A percentile compares a stretch with the other conserved stretches of the same genome.
phyloP scores from a whole-genome alignment of 768 basidiomycete genomes.

The Xanthoconium stramineum region DNA sequence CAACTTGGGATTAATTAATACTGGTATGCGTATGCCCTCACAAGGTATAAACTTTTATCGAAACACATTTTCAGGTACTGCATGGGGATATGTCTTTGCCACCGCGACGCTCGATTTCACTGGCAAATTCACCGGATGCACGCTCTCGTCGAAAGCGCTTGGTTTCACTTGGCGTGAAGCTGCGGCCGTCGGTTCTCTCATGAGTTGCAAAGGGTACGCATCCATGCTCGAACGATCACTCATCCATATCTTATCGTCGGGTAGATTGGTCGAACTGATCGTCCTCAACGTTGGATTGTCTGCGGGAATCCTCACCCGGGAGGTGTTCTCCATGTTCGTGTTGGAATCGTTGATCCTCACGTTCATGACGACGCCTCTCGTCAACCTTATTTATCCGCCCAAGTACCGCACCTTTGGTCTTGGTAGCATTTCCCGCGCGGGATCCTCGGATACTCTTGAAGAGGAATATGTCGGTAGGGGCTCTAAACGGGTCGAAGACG shows the following conservation, averaged over 20 bases:
- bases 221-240: neutral
- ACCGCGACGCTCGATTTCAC: slow-evolving; percentile 75
- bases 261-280: slow-evolving; percentile 59
- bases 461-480: neutral
- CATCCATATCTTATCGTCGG: neutral
- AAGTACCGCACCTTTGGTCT: slow-evolving; percentile 49
- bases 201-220: slow-evolving; percentile 92
- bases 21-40: slow-evolving; percentile 41
- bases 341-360: slow-evolving; percentile 80
- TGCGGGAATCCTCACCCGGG: slow-evolving; percentile 70
- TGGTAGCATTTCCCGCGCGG: neutral
- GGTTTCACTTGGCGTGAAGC: slow-evolving; percentile 83
- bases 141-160: slow-evolving; percentile 59
- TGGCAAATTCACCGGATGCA: slow-evolving; percentile 88
- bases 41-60: neutral
- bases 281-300: slow-evolving; percentile 91
- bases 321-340: slow-evolving; percentile 95
- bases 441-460: neutral
- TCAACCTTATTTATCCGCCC: slow-evolving; percentile 65
- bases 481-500: neutral
- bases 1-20: slow-evolving; percentile 78
- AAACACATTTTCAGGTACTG: slow-evolving; percentile 47
- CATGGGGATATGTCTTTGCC: slow-evolving; percentile 85
- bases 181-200: slow-evolving; percentile 82
- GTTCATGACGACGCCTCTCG: slow-evolving; percentile 82